These are phyloP conservation scores for Fistulinella cinereoalba DNA, from an alignment of 1,284 basidiomycete genomes.

Conservation along the genomic window DNA sequence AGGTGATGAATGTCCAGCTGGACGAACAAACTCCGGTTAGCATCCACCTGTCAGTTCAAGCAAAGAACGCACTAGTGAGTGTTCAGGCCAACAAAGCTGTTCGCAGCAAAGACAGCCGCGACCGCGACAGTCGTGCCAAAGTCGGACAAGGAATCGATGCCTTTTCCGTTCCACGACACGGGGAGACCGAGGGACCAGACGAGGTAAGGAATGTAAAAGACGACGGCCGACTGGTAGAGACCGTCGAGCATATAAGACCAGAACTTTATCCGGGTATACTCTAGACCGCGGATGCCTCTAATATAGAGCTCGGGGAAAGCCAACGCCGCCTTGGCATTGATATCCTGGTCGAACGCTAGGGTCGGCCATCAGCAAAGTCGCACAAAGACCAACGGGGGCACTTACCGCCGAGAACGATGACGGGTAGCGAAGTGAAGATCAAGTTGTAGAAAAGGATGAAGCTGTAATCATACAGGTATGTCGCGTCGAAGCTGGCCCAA, in stretches of 20 bases:
- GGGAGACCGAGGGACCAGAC: constrained; percentile 67
- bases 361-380: constrained; percentile 8
- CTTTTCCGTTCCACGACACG: constrained; percentile 69
- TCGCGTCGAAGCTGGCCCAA: constrained; percentile 78
- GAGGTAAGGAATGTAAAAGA: constrained; percentile 88
- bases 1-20: constrained; percentile 88
- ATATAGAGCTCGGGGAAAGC: constrained; percentile 94
- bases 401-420: constrained; percentile 85
- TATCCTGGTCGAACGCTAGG: constrained; percentile 91
- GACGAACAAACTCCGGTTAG: constrained; percentile 9
- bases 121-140: constrained; percentile 93
- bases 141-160: constrained; percentile 78
- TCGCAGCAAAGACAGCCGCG: constrained; percentile 84
- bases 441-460: constrained; percentile 91
- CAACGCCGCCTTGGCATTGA: constrained; percentile 86
- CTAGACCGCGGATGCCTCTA: constrained; percentile 87
- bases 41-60: background rate
- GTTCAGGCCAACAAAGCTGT: constrained; percentile 85
- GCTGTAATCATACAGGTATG: constrained; percentile 95
- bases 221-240: constrained; percentile 86
- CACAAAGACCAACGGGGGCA: background rate
- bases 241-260: constrained; percentile 96
- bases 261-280: constrained; percentile 91
- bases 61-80: constrained; percentile 73
- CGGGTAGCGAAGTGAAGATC: constrained; percentile 91